Evolutionary conservation across 768 basidiomycete genomes (phyloP), one percentile per base, ranked within the genome.

Genomic region (Tylopilus vinaceipallidus): DNA sequence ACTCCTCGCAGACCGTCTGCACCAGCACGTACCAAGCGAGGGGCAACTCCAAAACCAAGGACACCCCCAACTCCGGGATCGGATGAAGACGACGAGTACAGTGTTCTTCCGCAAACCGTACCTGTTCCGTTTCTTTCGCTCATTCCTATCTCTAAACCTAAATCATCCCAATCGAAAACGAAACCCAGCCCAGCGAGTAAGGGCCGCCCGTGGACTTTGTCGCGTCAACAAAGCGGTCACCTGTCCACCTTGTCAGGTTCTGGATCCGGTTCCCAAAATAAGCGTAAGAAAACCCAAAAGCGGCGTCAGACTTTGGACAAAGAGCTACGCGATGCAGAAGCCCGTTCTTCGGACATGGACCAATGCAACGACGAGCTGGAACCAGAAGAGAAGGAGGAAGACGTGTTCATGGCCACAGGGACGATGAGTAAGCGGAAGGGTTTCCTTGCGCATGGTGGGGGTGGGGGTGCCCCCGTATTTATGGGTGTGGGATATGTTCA

Each of bases 371-470:
- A 62, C n/a, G 76, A 72, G n/a, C 49, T 70, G 11, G 65, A 63
- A 6, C 27, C 65, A 17, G 82, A 74, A 20, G 52, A 73, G 17
- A 37, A 40, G n/a, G 27, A 49, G 10, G 84, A 86, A 2, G 64
- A 66, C 22, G 69, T 80, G 13, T 74, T 81, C 12, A 65, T 73
- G 2, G 84, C 77, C 16, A 74, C 79, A 2, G 86, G 86, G 11
- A 79, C 72, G 34, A 73, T 73, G 60, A 79, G 74, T 43, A 80
- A 75, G 56, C 72, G 67, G 16, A 69, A 62, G 5, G 84, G 86
- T 2, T 91, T 89, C 54, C 70, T 90, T 19, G 83, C 86, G 4
- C 83, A 81, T 58, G 88, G 88, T 12, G 88, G 89, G 1, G 87
- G 77, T 10, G 87, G 83, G 20, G 89, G 89, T 1, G 50, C 61